Evolutionary conservation across 495 filamentous ascomycete genomes (phyloP), one percentile per base, ranked within the genome.

Genomic region (Penicillium subrubescens): DNA sequence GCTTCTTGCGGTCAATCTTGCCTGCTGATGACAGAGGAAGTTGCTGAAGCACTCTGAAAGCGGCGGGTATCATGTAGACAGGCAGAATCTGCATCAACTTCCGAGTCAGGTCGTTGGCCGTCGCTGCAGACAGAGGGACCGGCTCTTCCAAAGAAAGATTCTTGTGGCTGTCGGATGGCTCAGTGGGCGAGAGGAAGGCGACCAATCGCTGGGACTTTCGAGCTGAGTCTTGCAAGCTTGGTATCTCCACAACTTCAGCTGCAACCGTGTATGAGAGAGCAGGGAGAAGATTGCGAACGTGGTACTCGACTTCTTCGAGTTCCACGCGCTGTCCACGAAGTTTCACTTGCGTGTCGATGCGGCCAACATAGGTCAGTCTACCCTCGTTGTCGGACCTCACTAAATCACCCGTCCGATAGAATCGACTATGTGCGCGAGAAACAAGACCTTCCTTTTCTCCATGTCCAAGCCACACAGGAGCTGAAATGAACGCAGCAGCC

Each of bases 251-350:
- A 7, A 53, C 50, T 33, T 53, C 50, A 33, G 25, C 50, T 53
- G 50, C 50, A 31, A 53, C 50, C 5, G 50, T 7, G 43, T 48
- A 53, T 53, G 25, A 27, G 14, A 17, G 14, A 33, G 19, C 27
- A 2, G 50, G 50, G 4, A 53, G 50, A 53, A 53, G 25, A 8
- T 53, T 53, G 2, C 29, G 50, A 31, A 43, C 12, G 8, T 73
- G 63, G 54, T 61, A 37, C 61, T 77, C 77, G 12, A 83, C 68
- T 31, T 84, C 82, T 2, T 62, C 67, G 5, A 83, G 67, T 23
- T 84, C 80, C 8, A 84, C 57, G 0, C 82, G 78, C 19, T 83
- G 65, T 8, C 82, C 81, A 0, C 74, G 68, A 17, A 84, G 64
- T 67, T 81, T 79, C 19, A 77, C 73, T 55, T 82, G 81, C 3